Percentiles rank a stretch among this genome's conserved stretches.
Evolutionary conservation across 495 filamentous ascomycete genomes (phyloP).

Genomic region (Podospora sp.): DNA sequence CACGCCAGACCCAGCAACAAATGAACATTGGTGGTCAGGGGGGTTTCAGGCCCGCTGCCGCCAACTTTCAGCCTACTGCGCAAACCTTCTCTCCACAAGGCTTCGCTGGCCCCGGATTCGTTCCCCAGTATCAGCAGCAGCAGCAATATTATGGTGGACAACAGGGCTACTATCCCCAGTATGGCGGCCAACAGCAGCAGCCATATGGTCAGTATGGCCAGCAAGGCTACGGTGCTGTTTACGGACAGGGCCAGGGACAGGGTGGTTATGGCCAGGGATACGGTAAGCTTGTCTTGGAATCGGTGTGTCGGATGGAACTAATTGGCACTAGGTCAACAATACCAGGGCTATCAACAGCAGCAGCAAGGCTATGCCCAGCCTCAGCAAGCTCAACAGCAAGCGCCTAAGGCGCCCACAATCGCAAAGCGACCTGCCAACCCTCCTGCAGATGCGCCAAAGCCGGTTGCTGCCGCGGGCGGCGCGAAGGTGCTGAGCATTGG

Average conservation of each 20-base stretch:
- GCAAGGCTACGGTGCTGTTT: slow-evolving; percentile 50
- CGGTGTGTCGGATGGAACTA: slow-evolving; percentile 31
- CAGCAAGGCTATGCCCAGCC: slow-evolving; percentile 43
- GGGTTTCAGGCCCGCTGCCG: slow-evolving; percentile 73
- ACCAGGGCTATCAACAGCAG: slow-evolving; percentile 48
- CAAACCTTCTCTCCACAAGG: slow-evolving; percentile 74
- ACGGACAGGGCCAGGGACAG: slow-evolving; percentile 36
- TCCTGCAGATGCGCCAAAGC: slow-evolving; percentile 50
- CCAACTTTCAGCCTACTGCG: slow-evolving; percentile 79
- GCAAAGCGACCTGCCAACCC: slow-evolving; percentile 62
- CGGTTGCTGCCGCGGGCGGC: slow-evolving; percentile 48
- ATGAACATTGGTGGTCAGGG: slow-evolving; percentile 66
- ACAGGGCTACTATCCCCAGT: slow-evolving; percentile 59
- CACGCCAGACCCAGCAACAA: slow-evolving; percentile 75
- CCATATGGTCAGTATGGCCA: slow-evolving; percentile 56
- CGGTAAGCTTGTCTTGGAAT: slow-evolving; percentile 40
- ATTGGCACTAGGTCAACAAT: slow-evolving; percentile 47
- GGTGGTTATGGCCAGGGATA: slow-evolving; percentile 64
- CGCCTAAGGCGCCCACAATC: slow-evolving; percentile 63
- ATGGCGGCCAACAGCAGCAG: slow-evolving; percentile 54
- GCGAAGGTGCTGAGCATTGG: slow-evolving; percentile 57
- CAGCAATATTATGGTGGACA: slow-evolving; percentile 50
- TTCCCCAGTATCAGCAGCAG: slow-evolving; percentile 53
- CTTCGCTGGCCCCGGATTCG: slow-evolving; percentile 53
- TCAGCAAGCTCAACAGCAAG: slow-evolving; percentile 56